A percentile compares a stretch with the other conserved stretches of the same genome.
Evolutionary conservation across 1,139 yeast species (phyloP).

Genomic region (Arxiozyma bovina): DNA sequence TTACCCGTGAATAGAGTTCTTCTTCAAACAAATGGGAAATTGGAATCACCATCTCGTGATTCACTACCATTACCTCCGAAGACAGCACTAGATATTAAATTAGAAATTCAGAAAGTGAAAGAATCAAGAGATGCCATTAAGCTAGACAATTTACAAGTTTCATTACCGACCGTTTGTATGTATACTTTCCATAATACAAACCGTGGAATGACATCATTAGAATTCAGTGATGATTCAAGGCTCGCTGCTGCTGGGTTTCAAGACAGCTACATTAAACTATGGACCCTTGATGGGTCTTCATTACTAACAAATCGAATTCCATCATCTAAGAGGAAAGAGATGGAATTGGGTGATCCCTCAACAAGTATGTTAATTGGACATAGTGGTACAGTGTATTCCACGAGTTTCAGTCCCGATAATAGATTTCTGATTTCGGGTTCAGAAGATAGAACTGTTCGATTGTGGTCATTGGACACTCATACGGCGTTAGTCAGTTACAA

Average conservation of each 20-base stretch:
- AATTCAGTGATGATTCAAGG: slow-evolving; percentile 80
- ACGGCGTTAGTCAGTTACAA: slow-evolving; percentile 86
- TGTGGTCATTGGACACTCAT: slow-evolving; percentile 92
- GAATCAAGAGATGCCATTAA: slow-evolving; percentile 72
- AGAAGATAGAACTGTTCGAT: slow-evolving; percentile 83
- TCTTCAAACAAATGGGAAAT: neutral
- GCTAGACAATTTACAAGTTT: slow-evolving; percentile 59
- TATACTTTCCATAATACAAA: slow-evolving; percentile 95
- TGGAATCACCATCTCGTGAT: slow-evolving; percentile 67
- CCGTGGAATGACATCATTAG: slow-evolving; percentile 73
- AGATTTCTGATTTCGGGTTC: slow-evolving; percentile 72
- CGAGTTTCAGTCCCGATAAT: slow-evolving; percentile 86
- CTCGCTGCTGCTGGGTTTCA: slow-evolving; percentile 91
- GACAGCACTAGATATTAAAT: slow-evolving; percentile 67
- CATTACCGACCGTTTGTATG: slow-evolving; percentile 94
- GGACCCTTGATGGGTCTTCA: slow-evolving; percentile 90
- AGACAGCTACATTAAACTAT: slow-evolving; percentile 79
- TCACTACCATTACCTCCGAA: slow-evolving; percentile 77
- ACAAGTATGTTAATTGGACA: slow-evolving; percentile 75
- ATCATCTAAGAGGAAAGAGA: slow-evolving; percentile 10
- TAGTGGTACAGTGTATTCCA: slow-evolving; percentile 86
- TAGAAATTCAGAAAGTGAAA: slow-evolving; percentile 68
- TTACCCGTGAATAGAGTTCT: slow-evolving; percentile 28
- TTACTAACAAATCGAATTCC: slow-evolving; percentile 29
- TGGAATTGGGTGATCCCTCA: slow-evolving; percentile 14